Conservation (phyloP, 1,284 basidiomycete genomes). For the Gomphus bonarii region DNA sequence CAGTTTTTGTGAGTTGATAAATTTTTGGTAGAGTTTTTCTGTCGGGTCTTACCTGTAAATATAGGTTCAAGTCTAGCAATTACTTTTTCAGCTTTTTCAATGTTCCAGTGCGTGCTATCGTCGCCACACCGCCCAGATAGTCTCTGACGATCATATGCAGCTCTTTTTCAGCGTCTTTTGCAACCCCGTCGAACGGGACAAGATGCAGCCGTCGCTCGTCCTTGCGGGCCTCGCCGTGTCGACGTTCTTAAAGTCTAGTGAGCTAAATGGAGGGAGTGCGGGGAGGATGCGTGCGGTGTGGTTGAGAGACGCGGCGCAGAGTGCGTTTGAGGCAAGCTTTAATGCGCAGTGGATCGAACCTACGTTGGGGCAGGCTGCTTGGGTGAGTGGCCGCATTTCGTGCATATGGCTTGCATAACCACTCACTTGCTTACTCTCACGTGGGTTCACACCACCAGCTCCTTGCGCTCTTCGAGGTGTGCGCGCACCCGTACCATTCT, state of each 20-base stretch:
- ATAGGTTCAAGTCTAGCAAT: constrained; percentile 43
- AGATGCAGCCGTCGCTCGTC: constrained; percentile 58
- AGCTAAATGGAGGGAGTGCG: constrained; percentile 34
- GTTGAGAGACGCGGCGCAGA: constrained; percentile 56
- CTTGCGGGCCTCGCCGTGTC: constrained; percentile 56
- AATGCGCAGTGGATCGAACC: constrained; percentile 62
- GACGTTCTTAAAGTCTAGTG: constrained; percentile 60
- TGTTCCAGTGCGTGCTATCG: constrained; percentile 28
- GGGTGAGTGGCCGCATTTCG: constrained; percentile 35
- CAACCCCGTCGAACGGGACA: constrained; percentile 39
- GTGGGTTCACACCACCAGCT: constrained; percentile 29
- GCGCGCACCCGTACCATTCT: constrained; percentile 51
- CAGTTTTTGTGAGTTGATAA: constrained; percentile 33
- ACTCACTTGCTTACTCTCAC: too few species aligned
- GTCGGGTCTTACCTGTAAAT: neutral
- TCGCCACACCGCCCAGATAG: neutral
- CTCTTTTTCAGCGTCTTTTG: constrained; percentile 51
- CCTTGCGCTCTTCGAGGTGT: constrained; percentile 60
- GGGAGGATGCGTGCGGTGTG: constrained; percentile 46
- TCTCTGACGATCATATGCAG: neutral
- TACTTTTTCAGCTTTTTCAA: constrained; percentile 69
- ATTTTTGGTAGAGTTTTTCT: neutral
- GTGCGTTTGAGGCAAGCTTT: constrained; percentile 59
- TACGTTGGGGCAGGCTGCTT: constrained; percentile 60
- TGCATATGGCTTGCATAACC: neutral